These are phyloP conservation scores for Barbarea vulgaris DNA, from an alignment of 345 rosid genomes.

Conservation along the genomic window DNA sequence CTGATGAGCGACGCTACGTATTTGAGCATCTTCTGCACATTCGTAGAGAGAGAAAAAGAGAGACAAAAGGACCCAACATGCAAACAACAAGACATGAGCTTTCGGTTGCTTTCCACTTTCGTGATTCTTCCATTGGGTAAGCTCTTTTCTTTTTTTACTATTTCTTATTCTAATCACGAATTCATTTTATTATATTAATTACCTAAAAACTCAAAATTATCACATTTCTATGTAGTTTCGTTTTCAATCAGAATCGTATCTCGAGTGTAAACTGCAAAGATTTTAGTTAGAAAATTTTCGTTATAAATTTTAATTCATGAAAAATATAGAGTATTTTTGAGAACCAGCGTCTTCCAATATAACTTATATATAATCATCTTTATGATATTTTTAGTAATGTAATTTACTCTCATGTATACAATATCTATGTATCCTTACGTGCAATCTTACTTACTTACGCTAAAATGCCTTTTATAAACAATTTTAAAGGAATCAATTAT, in stretches of 20 bases:
- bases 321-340: neutral
- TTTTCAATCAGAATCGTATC: neutral
- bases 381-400: neutral
- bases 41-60: conserved; percentile 34
- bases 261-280: neutral
- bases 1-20: conserved; percentile 38
- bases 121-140: conserved; percentile 35
- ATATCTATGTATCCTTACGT: neutral
- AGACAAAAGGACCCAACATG: conserved; percentile 46
- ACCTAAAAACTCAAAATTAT: neutral
- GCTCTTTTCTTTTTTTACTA: neutral
- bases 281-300: neutral
- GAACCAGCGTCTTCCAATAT: neutral
- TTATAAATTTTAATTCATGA: neutral
- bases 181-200: neutral
- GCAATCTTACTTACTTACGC: neutral
- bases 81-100: conserved; percentile 37
- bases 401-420: neutral
- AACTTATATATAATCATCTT: neutral
- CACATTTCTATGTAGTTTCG: neutral
- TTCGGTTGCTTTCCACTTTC: conserved; percentile 45
- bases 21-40: conserved; percentile 40
- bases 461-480: neutral
- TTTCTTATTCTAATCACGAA: neutral
- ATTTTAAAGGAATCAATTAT: neutral